Percentiles rank a stretch among this genome's conserved stretches.
These are phyloP conservation scores for Durotheca rogersii DNA, from an alignment of 495 filamentous ascomycete species.

Conservation along the genomic window DNA sequence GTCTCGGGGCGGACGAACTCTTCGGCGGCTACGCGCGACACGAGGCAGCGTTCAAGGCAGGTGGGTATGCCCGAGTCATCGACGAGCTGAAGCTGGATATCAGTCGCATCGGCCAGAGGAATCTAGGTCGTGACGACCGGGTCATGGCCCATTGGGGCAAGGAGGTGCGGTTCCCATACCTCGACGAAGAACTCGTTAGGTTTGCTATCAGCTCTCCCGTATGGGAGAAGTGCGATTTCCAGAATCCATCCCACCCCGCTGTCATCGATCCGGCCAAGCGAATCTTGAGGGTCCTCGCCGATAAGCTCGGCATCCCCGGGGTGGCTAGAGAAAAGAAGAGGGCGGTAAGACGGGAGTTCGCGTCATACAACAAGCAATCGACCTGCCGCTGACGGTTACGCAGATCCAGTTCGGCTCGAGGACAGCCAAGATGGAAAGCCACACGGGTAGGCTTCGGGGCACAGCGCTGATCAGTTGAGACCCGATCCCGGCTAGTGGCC, in stretches of 20 bases:
- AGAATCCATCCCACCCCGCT: slow-evolving; percentile 39
- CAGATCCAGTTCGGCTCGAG: slow-evolving; percentile 81
- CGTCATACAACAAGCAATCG: background rate
- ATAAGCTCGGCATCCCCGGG: slow-evolving; percentile 64
- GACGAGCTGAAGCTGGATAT: slow-evolving; percentile 88
- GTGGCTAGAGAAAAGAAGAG: slow-evolving; percentile 88
- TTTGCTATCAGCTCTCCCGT: slow-evolving; percentile 75
- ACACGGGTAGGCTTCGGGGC: slow-evolving; percentile 64
- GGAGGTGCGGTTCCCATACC: slow-evolving; percentile 87
- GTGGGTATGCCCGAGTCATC: slow-evolving; percentile 68
- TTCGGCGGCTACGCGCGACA: slow-evolving; percentile 93
- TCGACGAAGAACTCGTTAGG: slow-evolving; percentile 80
- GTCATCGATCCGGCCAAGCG: slow-evolving; percentile 76
- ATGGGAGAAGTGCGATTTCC: slow-evolving; percentile 86
- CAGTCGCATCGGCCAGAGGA: slow-evolving; percentile 81
- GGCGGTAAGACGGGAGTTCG: slow-evolving; percentile 53
- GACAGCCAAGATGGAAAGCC: slow-evolving; percentile 78
- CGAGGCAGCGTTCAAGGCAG: slow-evolving; percentile 66
- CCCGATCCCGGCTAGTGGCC: too few relatives aligned
- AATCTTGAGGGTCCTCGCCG: slow-evolving; percentile 75
- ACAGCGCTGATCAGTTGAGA: slow-evolving; percentile 57
- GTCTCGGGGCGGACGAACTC: slow-evolving; percentile 93
- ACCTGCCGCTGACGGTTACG: slow-evolving; percentile 13
- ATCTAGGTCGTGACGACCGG: slow-evolving; percentile 90
- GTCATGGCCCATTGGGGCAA: slow-evolving; percentile 87